phyloP scores from a whole-genome alignment of 2,329 filamentous ascomycete species.

The Xylariales sp. region DNA sequence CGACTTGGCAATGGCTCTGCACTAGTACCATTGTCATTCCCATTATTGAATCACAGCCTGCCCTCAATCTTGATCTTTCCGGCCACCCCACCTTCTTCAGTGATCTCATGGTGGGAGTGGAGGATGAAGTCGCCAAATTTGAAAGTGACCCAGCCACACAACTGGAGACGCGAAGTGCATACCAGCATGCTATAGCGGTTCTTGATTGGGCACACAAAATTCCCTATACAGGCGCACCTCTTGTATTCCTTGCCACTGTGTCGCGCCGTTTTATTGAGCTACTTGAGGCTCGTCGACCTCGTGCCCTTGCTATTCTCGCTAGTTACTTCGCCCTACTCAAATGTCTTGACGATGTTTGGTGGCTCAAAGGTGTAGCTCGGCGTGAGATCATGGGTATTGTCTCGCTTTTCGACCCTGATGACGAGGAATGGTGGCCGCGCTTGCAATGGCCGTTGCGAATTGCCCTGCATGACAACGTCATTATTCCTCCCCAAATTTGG shows the following conservation, averaged over 20 bases:
- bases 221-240: conserved; percentile 67
- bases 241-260: conserved; percentile 73
- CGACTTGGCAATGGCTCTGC: conserved; percentile 73
- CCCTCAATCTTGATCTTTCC: conserved; percentile 69
- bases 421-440: conserved; percentile 68
- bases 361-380: conserved; percentile 74
- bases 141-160: conserved; percentile 38
- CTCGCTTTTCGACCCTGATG: conserved; percentile 67
- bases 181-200: conserved; percentile 73
- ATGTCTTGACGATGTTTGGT: conserved; percentile 73
- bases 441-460: conserved; percentile 71
- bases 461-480: conserved; percentile 65
- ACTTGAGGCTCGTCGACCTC: conserved; percentile 68
- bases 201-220: conserved; percentile 74
- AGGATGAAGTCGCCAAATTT: conserved; percentile 62
- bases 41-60: conserved; percentile 73
- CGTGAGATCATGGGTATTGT: conserved; percentile 74
- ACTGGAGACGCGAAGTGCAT: conserved; percentile 62
- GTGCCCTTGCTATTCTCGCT: conserved; percentile 71
- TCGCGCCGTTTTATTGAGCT: conserved; percentile 70
- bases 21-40: conserved; percentile 67
- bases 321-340: conserved; percentile 75
- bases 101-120: conserved; percentile 67
- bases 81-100: conserved; percentile 69
- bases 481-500: conserved; percentile 68